Evolutionary conservation across 352 stramenopile species (phyloP), one percentile per base, ranked within the genome.

Genomic region (Pythium periplocum): DNA sequence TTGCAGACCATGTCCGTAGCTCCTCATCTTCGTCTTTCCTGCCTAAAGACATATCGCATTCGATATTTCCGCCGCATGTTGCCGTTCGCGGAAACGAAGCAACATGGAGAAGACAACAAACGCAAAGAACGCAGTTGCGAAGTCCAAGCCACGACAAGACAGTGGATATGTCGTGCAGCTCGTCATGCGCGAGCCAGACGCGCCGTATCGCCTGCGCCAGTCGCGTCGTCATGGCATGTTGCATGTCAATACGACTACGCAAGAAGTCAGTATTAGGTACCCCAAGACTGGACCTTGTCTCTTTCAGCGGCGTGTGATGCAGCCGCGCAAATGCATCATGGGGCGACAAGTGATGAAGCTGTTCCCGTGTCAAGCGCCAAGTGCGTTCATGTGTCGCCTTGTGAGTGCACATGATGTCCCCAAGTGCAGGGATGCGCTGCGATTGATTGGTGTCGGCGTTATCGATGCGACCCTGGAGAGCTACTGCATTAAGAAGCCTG

Each of bases 361-460:
- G 17, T 55, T 52, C 45, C 45, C 55, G 17, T 10, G 40, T 11
- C 26, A 38, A 3, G 45, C 43, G 1, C 43, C 26, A 12, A 40
- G 45, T 31, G 17, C 55, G 1, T 43, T 61, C 10, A 37, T 45
- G 40, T 61, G 38, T 33, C 47, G 55, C 39, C 40, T 61, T 32
- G 40, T 37, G 32, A 47, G 3, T n/a, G 32, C 45, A 30, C 31
- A 51, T 17, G 55, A 55, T 12, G 45, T 34, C 33, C 32, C 50
- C 12, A 34, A 36, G 9, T 61, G 55, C 26, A 5, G 50, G 10
- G 55, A 61, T 26, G 47, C 38, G 34, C 46, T 61, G 26, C 55
- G 51, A 38, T 6, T 55, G 7, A 61, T 61, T 12, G 55, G 55
- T 35, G 55, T 55, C 12, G 35, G 47, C 41, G 48, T 61, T 2